Base-by-base conservation (phyloP, 2,329 filamentous ascomycete species). In the Diaporthe sp. region DNA sequence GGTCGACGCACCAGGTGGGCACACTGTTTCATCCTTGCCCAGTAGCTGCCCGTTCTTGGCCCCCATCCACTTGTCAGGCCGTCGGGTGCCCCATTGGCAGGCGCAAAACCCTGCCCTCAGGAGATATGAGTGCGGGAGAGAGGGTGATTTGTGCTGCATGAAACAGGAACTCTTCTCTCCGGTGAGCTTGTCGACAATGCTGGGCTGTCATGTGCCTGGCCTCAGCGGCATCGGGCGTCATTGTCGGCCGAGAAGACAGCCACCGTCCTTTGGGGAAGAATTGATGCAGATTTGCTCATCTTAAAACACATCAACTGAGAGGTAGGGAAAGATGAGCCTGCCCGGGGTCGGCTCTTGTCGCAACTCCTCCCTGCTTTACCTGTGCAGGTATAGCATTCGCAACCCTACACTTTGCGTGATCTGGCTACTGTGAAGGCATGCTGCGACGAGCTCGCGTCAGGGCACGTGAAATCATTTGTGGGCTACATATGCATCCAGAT, bases 21-120 rank as follows among this genome's bases (percentile, higher is more conserved):
- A 54, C 45, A 54, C 15, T 28, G 64, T 68, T 68, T 54, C 64
- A 68, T 68, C 0, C 54, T 40, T 47, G n/a, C 47, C 47, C 22
- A 28, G 55, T n/a, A 60, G 57, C 38, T 25, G 35, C 3, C 19
- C 57, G 19, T 25, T n/a, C 19, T 13, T 40, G 57, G n/a, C n/a
- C 57, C 5, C 13, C 57, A 40, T 13, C 12, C 22, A 25, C 35
- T 25, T n/a, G n/a, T n/a, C 22, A 30, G n/a, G 30, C 47, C 28
- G 64, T 15, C 33, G 47, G 64, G 28, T 5, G 10, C 33, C 4
- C 50, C 45, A 54, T 68, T 68, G 33, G 64, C 17, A 50, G 13
- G 33, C 30, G 22, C 9, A 40, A 9, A 17, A 19, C 6, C 25
- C 10, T 28, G 19, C 22, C 10, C 22, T n/a, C 22, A 6, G 13